Evolutionary conservation across 768 basidiomycete genomes (phyloP).

Genomic region (Rhizopogon vinicolor): DNA sequence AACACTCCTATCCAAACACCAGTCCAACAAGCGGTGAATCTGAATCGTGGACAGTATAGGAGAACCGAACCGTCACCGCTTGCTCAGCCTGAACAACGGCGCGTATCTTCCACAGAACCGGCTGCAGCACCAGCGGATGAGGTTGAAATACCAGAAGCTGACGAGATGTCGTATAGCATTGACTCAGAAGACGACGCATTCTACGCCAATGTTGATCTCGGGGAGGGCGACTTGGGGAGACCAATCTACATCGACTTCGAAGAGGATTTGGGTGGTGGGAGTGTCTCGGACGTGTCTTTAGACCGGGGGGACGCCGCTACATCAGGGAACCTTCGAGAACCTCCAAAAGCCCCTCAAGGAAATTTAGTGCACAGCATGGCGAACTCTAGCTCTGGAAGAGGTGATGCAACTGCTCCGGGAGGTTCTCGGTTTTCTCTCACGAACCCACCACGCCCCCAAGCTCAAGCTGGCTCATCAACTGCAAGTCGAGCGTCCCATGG

Average conservation of each 20-base stretch:
- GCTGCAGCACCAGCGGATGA: neutral
- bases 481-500: neutral
- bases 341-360: neutral
- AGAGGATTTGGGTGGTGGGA: slow-evolving; percentile 24
- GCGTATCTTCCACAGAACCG: slow-evolving; percentile 8
- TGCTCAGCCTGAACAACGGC: slow-evolving; percentile 11
- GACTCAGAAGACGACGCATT: slow-evolving; percentile 67
- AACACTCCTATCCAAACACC: slow-evolving; percentile 33
- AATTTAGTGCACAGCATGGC: neutral
- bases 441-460: neutral
- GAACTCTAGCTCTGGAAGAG: neutral
- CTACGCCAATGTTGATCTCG: slow-evolving; percentile 52
- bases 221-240: slow-evolving; percentile 35
- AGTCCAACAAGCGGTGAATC: slow-evolving; percentile 6
- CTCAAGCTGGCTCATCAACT: neutral
- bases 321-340: neutral
- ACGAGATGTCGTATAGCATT: slow-evolving; percentile 40
- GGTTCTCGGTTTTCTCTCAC: neutral
- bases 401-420: neutral
- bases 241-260: slow-evolving; percentile 40
- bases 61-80: slow-evolving; percentile 3
- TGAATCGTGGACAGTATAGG: slow-evolving; percentile 1
- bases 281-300: slow-evolving; percentile 2
- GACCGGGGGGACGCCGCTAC: neutral
- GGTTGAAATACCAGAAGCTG: slow-evolving; percentile 7